Evolutionary conservation across 2,329 filamentous ascomycete species (phyloP), one percentile per base, ranked within the genome.

Genomic region (Verticillium zaregamsianum): DNA sequence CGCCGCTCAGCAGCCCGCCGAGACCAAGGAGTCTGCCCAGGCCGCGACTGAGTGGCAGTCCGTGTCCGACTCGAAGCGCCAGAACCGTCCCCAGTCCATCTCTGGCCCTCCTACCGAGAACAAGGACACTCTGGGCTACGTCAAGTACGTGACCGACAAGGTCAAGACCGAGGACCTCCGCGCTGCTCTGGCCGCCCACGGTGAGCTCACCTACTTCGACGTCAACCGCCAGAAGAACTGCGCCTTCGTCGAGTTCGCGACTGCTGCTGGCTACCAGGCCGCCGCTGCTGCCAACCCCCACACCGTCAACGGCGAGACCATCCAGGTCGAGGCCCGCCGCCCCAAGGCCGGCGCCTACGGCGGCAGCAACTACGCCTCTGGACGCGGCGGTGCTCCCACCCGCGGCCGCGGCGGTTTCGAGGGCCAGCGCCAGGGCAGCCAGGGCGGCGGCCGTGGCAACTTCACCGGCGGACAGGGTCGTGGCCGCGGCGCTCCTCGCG

Each of bases 61-160:
- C 57, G 94, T 91, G 61, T 85, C 87, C 61, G 90, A 96, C 76
- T 90, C 90, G 69, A 95, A 95, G 82, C 89, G 92, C 73, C 91
- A 95, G 74, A 89, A 88, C 70, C 87, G 92, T 66, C 86, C 85
- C 59, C 89, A 91, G 75, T 86, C 88, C 60, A 82, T 86, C 68
- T 81, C 86, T 61, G 81, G 80, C 58, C 75, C 82, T 31, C 76
- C 79, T n/a, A 73, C 79, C 56, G 90, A 93, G 71, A 90, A 92
- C 71, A 90, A 94, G 65, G 86, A 86, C 65, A 89, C 89, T 60
- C 86, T 93, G 68, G 95, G 90, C 23, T 98, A 97, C 76, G 92
- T 99, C 76, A 97, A 97, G 82, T 96, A 94, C 70, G 94, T 98
- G 58, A 94, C 89, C 58, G 93, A 96, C 37, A 93, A 93, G 78